Percentiles rank a stretch among this genome's conserved stretches.
Conservation (phyloP, 2,329 filamentous ascomycete genomes). For the Cadophora sp. region DNA sequence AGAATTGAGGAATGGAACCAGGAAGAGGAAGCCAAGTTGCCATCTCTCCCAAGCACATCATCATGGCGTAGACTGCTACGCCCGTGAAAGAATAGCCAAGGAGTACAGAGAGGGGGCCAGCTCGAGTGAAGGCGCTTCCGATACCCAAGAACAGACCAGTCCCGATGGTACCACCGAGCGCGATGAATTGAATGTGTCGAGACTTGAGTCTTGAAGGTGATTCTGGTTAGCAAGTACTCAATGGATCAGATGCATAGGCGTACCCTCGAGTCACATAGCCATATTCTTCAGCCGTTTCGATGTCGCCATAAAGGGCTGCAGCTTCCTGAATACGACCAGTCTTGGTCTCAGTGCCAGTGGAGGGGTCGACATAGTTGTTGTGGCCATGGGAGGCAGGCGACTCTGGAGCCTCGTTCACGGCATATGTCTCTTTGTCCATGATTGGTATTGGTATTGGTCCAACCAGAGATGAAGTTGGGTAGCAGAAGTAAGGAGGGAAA, state of each 20-base stretch:
- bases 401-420: constrained; percentile 32
- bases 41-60: constrained; percentile 59
- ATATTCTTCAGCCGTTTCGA: constrained; percentile 56
- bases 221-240: constrained; percentile 15
- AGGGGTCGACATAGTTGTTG: constrained; percentile 35
- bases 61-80: constrained; percentile 56
- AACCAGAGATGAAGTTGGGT: constrained; percentile 8
- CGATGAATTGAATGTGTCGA: constrained; percentile 65
- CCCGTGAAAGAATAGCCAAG: constrained; percentile 60
- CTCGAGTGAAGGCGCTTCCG: constrained; percentile 59
- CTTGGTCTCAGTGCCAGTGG: constrained; percentile 40
- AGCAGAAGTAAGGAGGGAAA: constrained; percentile 1
- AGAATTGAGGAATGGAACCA: constrained; percentile 58
- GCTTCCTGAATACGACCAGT: constrained; percentile 51
- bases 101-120: constrained; percentile 58
- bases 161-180: constrained; percentile 62
- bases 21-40: constrained; percentile 59
- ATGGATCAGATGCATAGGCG: constrained; percentile 25
- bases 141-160: constrained; percentile 62
- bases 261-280: constrained; percentile 58
- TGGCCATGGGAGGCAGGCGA: constrained; percentile 32
- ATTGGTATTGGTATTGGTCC: constrained; percentile 18
- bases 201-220: constrained; percentile 44
- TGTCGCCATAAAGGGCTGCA: constrained; percentile 58
- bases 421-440: constrained; percentile 38